phyloP scores from a whole-genome alignment of 495 filamentous ascomycete species.

The Pseudoneurospora amorphoporcata region DNA sequence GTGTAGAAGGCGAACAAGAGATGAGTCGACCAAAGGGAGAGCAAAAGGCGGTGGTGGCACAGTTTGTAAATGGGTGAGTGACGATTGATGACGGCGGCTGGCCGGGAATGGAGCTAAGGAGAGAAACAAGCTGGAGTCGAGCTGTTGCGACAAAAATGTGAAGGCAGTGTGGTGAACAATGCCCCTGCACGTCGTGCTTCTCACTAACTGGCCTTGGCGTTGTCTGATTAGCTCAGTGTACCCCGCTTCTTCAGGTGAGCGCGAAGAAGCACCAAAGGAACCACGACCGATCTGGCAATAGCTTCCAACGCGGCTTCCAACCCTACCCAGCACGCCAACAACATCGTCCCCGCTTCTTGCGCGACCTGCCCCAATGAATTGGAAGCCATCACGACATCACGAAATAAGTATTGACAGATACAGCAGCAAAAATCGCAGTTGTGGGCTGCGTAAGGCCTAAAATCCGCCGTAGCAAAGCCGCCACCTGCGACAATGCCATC shows the following conservation, averaged over 20 bases:
- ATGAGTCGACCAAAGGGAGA: background rate
- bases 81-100: background rate
- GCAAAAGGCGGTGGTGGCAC: background rate
- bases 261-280: background rate
- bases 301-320: background rate
- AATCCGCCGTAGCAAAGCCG: background rate
- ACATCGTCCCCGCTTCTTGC: background rate
- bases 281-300: background rate
- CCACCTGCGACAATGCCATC: background rate
- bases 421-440: background rate
- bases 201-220: background rate
- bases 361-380: background rate
- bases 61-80: background rate
- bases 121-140: background rate
- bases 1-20: background rate
- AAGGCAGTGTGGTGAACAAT: background rate
- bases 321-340: background rate
- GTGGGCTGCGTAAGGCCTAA: background rate
- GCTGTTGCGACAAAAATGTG: background rate
- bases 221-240: background rate
- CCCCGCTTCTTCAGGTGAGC: background rate
- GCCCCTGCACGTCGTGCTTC: background rate
- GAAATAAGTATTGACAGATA: background rate
- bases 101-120: background rate
- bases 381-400: background rate